Base-by-base conservation (phyloP, 352 stramenopile genomes). In the Globisporangium heterothallicum region DNA sequence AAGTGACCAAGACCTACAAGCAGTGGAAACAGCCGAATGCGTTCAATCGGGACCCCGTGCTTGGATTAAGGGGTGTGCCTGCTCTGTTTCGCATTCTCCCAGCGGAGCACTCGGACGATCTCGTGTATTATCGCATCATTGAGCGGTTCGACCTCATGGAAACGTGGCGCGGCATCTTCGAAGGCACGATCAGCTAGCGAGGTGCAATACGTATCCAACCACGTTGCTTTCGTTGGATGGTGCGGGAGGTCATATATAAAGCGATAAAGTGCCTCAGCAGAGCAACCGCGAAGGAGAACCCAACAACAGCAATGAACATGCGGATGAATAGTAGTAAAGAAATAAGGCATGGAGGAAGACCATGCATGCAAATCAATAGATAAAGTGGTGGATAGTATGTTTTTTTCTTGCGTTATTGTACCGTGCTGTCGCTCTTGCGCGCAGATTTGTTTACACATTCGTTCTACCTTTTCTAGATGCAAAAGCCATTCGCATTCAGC, bases 21-120 rank as follows among this genome's bases (percentile, higher is more conserved):
- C 64, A 80, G 38, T 92, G 81, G 81, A 86, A 74, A 46, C 61
- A 73, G 32, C 63, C 63, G 12, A 86, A 80, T 32, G 41, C 67
- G 25, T 90, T 80, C 63, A 84, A 74, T 12, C 58, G 64, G 24
- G 78, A 88, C 54, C 62, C 55, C 30, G 64, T 80, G 26, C 51
- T 86, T 12, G 59, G 67, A 6, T 55, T 88, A 14, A 69, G 76
- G 14, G 63, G 72, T 21, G 78, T 88, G 30, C 78, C 78, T 10
- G 63, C 63, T 29, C 73, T 88, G 50, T 84, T 74, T 35, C 61
- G 63, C 18, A 66, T 79, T 35, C 35, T 56, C 0, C 29, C 50
- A 56, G 13, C 42, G 43, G 21, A 27, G n/a, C 36, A 30, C 18
- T 44, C 52, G 27, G 40, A 64, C 22, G 61, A 67, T 7, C 24